A percentile compares a stretch with the other conserved stretches of the same genome.
phyloP scores from a whole-genome alignment of 208 protist genomes.

The Kentomonas sorsogonicus region DNA sequence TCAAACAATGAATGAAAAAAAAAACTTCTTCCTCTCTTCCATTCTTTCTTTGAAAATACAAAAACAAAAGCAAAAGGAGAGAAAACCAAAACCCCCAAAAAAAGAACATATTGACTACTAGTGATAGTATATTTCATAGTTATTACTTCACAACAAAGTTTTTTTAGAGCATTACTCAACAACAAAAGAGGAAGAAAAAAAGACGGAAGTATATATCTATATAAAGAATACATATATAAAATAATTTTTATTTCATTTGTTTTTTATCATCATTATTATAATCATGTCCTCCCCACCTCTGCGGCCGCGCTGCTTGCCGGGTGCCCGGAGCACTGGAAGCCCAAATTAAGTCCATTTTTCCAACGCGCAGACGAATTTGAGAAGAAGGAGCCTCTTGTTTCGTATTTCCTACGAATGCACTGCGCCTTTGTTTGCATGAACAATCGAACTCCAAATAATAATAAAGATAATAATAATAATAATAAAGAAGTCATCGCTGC shows the following conservation, averaged over 20 bases:
- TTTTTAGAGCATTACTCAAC: too few relatives aligned
- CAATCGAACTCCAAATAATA: conserved; percentile 39
- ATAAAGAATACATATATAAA: conserved; percentile 3
- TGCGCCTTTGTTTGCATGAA: conserved; percentile 52
- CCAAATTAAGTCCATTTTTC: conserved; percentile 51
- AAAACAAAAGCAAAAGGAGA: too few relatives aligned
- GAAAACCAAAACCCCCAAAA: too few relatives aligned
- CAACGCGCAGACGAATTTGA: conserved; percentile 71
- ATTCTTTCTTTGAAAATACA: too few relatives aligned
- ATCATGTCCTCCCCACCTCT: conserved; percentile 21
- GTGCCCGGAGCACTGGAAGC: conserved; percentile 41
- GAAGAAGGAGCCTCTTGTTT: conserved; percentile 37
- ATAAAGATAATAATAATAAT: conserved; percentile 36
- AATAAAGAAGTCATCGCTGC: too few relatives aligned
- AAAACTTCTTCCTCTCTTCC: too few relatives aligned
- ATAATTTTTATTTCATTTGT: conserved; percentile 7
- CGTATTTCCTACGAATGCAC: conserved; percentile 73
- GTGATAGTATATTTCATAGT: too few relatives aligned
- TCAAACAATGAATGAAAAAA: too few relatives aligned
- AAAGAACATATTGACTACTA: too few relatives aligned
- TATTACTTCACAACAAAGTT: too few relatives aligned
- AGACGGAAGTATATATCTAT: neutral
- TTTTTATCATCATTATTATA: neutral
- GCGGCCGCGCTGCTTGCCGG: conserved; percentile 12
- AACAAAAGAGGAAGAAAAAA: conserved; percentile 6